These are phyloP conservation scores for Diospyros kaki DNA, from an alignment of 148 eudicot genomes.

Conservation along the genomic window DNA sequence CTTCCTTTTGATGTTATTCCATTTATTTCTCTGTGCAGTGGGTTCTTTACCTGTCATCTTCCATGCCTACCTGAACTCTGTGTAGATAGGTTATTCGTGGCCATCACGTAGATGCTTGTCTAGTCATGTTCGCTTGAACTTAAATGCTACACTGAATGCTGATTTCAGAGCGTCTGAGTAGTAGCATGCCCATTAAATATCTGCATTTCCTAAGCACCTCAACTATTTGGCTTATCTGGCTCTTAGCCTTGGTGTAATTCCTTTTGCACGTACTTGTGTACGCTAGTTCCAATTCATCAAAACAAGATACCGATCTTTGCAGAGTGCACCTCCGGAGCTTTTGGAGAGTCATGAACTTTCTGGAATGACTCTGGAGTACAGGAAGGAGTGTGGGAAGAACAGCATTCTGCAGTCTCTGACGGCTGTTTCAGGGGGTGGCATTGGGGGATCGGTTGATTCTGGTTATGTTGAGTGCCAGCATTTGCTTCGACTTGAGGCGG, in stretches of 20 bases:
- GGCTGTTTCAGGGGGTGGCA: slow-evolving; percentile 34
- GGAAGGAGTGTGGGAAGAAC: slow-evolving; percentile 89
- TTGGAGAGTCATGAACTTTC: slow-evolving; percentile 81
- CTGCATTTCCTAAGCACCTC: not conserved
- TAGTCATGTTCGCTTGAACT: too few species aligned
- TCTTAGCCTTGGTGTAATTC: not conserved
- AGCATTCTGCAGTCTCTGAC: slow-evolving; percentile 81
- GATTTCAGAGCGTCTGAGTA: too few species aligned
- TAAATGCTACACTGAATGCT: too few species aligned
- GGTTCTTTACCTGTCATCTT: not conserved
- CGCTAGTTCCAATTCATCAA: not conserved
- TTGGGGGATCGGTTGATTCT: slow-evolving; percentile 37
- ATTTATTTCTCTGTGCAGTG: not conserved
- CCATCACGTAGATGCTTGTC: too few species aligned
- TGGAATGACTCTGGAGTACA: slow-evolving; percentile 75
- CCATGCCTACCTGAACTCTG: not conserved
- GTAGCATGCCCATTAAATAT: too few species aligned
- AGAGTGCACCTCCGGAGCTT: slow-evolving; percentile 78
- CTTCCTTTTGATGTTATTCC: slow-evolving; percentile 1
- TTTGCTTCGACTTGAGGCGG: slow-evolving; percentile 71
- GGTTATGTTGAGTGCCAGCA: slow-evolving; percentile 80
- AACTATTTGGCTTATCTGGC: not conserved
- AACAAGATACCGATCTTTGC: slow-evolving; percentile 19
- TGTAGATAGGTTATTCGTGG: not conserved
- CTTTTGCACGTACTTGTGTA: not conserved